Evolutionary conservation across 2,329 filamentous ascomycete genomes (phyloP), one percentile per base, ranked within the genome.

Genomic region (Ceratocystis harringtonii): DNA sequence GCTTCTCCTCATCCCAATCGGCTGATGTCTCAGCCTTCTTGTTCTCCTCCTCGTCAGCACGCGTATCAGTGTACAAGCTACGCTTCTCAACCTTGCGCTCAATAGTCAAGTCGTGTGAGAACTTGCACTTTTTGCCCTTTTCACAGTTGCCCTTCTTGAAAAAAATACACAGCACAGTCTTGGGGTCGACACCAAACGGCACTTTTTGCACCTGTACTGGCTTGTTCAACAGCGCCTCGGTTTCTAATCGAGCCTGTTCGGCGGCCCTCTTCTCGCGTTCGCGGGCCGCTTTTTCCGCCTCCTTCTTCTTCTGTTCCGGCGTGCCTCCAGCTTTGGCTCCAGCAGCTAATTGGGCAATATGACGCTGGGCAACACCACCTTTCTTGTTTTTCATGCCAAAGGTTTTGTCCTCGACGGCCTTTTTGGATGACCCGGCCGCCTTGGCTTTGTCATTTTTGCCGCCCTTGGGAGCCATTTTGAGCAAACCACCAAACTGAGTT

Each of bases 321-420:
- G 82, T 87, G 68, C 90, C 90, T 71, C 87, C 86, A 66, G 83
- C 81, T 70, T 87, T 85, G 63, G 86, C 82, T 71, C 91, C 87
- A 60, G 86, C 82, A 70, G 86, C 79, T 75, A 99, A 84, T 72
- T 91, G 89, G 67, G 89, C 87, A 74, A 99, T 97, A 71, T 92
- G 85, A 77, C 86, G 95, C 78, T 97, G 90, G 65, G 91, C 92
- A 63, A 84, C 86, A 66, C 85, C 88, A 70, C 94, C 94, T 81
- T 96, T 99, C 81, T 99, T 99, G 75, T 99, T 99, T 79, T 99
- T 99, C 94, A 99, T 97, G 72, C 94, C 94, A 81, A 99, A 99
- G 61, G 94, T 96, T 79, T 92, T 94, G 80, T 99, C 94, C 69
- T 94, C 90, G 69, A 91, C 89, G 57, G 80, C 72, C 78, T 90